A percentile compares a stretch with the other conserved stretches of the same genome.
These are phyloP conservation scores for Penicillium alfredii DNA, from an alignment of 495 filamentous ascomycete genomes.

Conservation along the genomic window DNA sequence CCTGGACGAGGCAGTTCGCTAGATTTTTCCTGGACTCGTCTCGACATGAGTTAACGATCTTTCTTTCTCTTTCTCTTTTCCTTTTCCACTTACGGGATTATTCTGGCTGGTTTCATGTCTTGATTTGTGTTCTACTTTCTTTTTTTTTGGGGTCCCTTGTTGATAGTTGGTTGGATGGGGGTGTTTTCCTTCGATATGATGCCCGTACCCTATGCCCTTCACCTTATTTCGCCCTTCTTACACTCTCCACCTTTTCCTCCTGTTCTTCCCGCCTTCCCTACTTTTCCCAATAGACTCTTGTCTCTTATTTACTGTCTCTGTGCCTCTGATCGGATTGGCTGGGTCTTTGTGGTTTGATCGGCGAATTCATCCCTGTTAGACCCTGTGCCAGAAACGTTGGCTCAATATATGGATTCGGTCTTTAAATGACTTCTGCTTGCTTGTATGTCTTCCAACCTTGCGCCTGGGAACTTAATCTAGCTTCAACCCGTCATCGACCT, in stretches of 20 bases:
- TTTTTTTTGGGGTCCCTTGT: conserved; percentile 3
- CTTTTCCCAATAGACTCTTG: no score
- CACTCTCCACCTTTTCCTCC: no score
- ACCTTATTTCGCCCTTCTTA: no score
- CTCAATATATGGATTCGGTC: background rate
- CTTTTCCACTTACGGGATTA: conserved; percentile 8
- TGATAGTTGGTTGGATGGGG: conserved; percentile 7
- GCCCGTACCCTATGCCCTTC: conserved; percentile 6
- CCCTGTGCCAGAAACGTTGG: background rate
- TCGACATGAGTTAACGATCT: conserved; percentile 24
- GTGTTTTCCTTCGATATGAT: conserved; percentile 1
- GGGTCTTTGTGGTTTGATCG: no score
- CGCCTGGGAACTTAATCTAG: no score
- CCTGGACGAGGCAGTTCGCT: conserved; percentile 12
- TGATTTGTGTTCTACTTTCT: conserved; percentile 2
- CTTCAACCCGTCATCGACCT: conserved; percentile 13
- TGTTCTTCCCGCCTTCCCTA: no score
- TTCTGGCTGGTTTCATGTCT: conserved; percentile 11
- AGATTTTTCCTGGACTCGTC: conserved; percentile 11
- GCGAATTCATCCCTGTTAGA: background rate
- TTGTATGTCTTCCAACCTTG: no score
- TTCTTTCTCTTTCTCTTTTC: conserved; percentile 12
- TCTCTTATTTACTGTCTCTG: background rate
- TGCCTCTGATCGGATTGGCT: background rate
- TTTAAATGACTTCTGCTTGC: no score